Percentiles rank a stretch among this genome's conserved stretches.
These are phyloP conservation scores for Taphrina pruni DNA, from an alignment of 1,139 yeast genomes.

Conservation along the genomic window DNA sequence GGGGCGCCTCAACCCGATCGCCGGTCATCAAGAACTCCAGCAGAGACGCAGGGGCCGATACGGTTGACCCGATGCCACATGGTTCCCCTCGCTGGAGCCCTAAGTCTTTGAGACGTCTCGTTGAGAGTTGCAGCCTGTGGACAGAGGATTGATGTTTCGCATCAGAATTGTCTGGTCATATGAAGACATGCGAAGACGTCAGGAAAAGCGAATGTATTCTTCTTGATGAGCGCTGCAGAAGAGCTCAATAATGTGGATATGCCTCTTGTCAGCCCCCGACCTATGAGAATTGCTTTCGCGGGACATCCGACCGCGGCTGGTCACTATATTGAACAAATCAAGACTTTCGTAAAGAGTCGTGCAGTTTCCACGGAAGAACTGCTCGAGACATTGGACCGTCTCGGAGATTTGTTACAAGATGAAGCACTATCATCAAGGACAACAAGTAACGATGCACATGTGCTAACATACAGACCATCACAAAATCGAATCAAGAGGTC, in stretches of 20 bases:
- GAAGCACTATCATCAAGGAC: background rate
- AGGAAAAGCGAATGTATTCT: background rate
- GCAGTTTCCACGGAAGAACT: background rate
- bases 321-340: conserved; percentile 1
- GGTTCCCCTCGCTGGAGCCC: background rate
- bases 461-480: background rate
- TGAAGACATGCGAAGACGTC: background rate
- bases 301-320: background rate
- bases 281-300: background rate
- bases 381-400: background rate
- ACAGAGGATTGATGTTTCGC: too few relatives aligned
- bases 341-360: conserved; percentile 1
- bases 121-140: too few relatives aligned
- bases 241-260: background rate
- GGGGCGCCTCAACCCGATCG: too few relatives aligned
- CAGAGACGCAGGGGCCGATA: background rate
- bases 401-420: background rate
- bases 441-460: background rate
- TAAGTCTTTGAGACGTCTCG: too few relatives aligned
- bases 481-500: background rate
- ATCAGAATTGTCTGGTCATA: too few relatives aligned
- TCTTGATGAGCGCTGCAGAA: background rate
- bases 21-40: too few relatives aligned
- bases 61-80: background rate
- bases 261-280: background rate